Conservation (phyloP, 805 yeast species). For the Ogataea glucozyma region DNA sequence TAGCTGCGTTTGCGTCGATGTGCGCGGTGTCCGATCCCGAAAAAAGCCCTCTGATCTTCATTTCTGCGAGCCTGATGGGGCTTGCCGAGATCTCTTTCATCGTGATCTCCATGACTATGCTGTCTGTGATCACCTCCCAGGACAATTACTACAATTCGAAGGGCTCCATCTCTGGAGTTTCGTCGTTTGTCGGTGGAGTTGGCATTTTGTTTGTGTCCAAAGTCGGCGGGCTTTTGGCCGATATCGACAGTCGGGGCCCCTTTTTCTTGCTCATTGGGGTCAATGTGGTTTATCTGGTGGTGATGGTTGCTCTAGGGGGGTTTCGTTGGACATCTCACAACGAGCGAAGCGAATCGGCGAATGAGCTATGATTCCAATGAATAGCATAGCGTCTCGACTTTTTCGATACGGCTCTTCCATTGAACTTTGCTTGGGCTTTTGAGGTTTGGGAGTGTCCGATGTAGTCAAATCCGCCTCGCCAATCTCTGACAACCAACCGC, state of each 20-base stretch:
- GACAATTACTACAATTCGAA: constrained; percentile 45
- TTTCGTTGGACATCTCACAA: too few relatives aligned
- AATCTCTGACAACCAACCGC: too few relatives aligned
- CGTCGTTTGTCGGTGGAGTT: constrained; percentile 65
- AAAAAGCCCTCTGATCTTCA: constrained; percentile 35
- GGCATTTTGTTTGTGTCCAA: constrained; percentile 63
- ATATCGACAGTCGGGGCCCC: constrained; percentile 57
- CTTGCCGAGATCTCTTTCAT: constrained; percentile 62
- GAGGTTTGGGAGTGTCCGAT: too few relatives aligned
- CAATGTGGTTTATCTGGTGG: constrained; percentile 29
- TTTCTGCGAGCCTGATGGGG: constrained; percentile 53
- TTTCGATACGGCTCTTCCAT: too few relatives aligned
- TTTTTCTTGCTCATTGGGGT: constrained; percentile 53
- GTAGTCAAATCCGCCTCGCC: too few relatives aligned
- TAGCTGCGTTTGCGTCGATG: constrained; percentile 43
- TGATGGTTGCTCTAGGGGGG: constrained; percentile 25
- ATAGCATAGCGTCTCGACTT: too few relatives aligned
- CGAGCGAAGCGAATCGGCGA: too few relatives aligned
- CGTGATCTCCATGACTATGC: constrained; percentile 62
- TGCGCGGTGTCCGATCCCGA: constrained; percentile 37
- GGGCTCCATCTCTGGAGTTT: constrained; percentile 71
- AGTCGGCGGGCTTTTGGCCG: constrained; percentile 63
- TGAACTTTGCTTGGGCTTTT: too few relatives aligned
- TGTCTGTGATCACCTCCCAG: constrained; percentile 39
- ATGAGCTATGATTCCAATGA: too few relatives aligned